Evolutionary conservation across 1,284 basidiomycete species (phyloP), one percentile per base, ranked within the genome.

Genomic region (Phellinidium pouzarii): DNA sequence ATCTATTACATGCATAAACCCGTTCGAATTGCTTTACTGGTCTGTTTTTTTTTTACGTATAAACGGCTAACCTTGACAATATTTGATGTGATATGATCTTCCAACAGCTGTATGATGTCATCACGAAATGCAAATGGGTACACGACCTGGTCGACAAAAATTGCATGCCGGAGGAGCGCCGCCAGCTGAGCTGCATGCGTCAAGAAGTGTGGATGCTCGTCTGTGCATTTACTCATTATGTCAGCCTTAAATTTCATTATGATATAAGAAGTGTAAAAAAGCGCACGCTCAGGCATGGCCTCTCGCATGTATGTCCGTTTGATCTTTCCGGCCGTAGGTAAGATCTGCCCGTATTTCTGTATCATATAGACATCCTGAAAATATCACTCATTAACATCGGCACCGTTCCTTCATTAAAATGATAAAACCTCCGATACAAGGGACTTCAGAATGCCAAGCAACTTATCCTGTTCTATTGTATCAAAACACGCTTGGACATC

Each of bases 401-500:
- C 42, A 58, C 11, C 17, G 14, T 8, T 50, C 20, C 25, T 22
- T 31, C 4, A 44, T 55, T 54, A 31, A 53, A 38, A 14, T 14
- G 14, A 7, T 3, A 11, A 17, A 60, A 90, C 91, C 72, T 90
- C 80, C 1, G 82, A 82, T 29, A 96, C 74, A 6, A 94, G 64
- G 1, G 80, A 69, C 20, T 78, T 76, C 36, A 98, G 67, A 26
- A 99, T 91, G 31, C 79, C 71, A 12, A 99, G 68, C 44, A 99
- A 69, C 62, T 87, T 94, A 20, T 77, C 75, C 65, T 99, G 96
- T 41, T 94, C 85, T 58, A 99, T 98, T 0, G 90, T 93, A 68
- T 99, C 96, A 71, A 98, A 99, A 57, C 94, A 96, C 1, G 93
- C 87, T 56, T 88, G 85, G 12, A 99, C 91, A 64, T 99, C 96